Conservation (phyloP, 1,284 basidiomycete species). For the Leccinum cinnamomeum region DNA sequence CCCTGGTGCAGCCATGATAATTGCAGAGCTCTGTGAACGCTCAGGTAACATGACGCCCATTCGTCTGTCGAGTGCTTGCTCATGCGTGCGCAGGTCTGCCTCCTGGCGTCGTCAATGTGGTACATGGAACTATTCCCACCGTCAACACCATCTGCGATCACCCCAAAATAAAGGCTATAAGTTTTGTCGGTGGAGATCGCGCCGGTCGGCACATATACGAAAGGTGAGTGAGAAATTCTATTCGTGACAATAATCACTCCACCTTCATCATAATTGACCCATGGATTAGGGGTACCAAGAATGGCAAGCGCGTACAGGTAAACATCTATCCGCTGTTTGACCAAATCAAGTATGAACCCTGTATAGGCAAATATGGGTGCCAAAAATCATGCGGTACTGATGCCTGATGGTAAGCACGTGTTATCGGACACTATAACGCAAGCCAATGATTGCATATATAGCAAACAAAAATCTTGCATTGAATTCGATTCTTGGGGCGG, state of each 20-base stretch:
- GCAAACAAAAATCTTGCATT: slow-evolving; percentile 94
- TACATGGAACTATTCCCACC: slow-evolving; percentile 87
- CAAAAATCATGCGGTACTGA: slow-evolving; percentile 94
- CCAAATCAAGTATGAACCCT: slow-evolving; percentile 7
- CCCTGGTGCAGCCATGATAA: slow-evolving; percentile 96
- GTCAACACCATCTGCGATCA: slow-evolving; percentile 96
- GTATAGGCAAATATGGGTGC: slow-evolving; percentile 87
- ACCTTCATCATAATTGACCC: slow-evolving; percentile 9
- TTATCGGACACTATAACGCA: slow-evolving; percentile 1
- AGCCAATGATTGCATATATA: slow-evolving; percentile 33
- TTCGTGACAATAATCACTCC: neutral
- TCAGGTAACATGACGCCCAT: slow-evolving; percentile 55
- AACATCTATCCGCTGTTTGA: slow-evolving; percentile 3
- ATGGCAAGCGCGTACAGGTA: slow-evolving; percentile 91
- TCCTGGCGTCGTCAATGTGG: slow-evolving; percentile 81
- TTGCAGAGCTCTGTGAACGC: slow-evolving; percentile 88
- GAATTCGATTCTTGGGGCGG: slow-evolving; percentile 93
- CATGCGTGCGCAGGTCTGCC: slow-evolving; percentile 57
- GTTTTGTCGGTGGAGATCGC: slow-evolving; percentile 95
- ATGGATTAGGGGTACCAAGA: slow-evolving; percentile 63
- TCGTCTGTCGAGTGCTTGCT: neutral
- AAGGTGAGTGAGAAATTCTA: slow-evolving; percentile 45
- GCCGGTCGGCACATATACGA: slow-evolving; percentile 96
- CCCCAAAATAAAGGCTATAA: slow-evolving; percentile 89
- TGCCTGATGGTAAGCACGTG: slow-evolving; percentile 79